Base-by-base conservation (phyloP, 495 filamentous ascomycete genomes). In the Penicillium egyptiacum region DNA sequence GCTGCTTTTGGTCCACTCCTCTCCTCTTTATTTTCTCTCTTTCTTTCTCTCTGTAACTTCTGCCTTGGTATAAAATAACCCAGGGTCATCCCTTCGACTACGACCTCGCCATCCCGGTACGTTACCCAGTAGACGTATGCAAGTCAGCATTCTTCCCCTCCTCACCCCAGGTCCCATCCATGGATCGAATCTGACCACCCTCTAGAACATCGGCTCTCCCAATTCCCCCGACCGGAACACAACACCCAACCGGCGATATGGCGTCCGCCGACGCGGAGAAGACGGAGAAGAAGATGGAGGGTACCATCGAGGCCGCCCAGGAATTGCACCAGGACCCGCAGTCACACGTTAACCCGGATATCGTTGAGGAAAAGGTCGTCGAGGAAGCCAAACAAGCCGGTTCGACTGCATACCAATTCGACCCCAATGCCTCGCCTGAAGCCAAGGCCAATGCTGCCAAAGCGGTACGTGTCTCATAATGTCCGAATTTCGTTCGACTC, bases 381-480 rank as follows among this genome's bases (percentile, higher is more conserved):
- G 79, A 87, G 6, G 88, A 96, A 68, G 87, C 86, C 60, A 83
- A 80, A 64, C 86, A 87, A 62, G 87, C 86, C 16, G 94, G 94
- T 20, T 81, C 84, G 4, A 77, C 85, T 9, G 93, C 90, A 50
- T 91, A 87, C 69, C 84, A 88, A 63, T 98, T 97, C 74, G 81
- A 98, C 68, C 91, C 94, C 3, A 68, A 96, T 77, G 92, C 92
- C 25, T 86, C 81, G 19, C 82, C 89, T 0, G 90, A 91, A 70
- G 82, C 92, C 66, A 98, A 98, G 76, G 86, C 82, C 46, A 88
- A 88, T 23, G 87, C 88, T 58, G 86, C 87, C 5, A 79, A 81
- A 81, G 82, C 86, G 60, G 94, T 97, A 83, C 53, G 88, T 82
- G 26, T 14, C 55, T 25, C 39, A 30, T 16, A 26, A 14, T 7